Evolutionary conservation across 345 rosid species (phyloP).

Genomic region (Excoecaria cochinchinensis): DNA sequence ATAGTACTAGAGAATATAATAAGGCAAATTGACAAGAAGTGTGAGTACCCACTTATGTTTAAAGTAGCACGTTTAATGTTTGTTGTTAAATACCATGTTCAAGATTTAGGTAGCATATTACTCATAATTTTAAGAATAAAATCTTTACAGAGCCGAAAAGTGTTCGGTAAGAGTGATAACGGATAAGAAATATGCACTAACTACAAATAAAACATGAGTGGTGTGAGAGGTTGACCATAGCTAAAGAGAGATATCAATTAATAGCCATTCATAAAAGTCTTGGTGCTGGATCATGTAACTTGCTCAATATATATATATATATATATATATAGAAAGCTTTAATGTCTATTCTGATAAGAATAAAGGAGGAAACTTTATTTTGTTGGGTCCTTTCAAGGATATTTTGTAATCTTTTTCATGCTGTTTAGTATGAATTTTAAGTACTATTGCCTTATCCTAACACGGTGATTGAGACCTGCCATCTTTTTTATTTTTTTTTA

Average conservation of each 20-base stretch:
- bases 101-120: background rate
- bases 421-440: background rate
- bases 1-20: background rate
- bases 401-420: slow-evolving; percentile 22
- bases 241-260: background rate
- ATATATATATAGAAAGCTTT: slow-evolving; percentile 1
- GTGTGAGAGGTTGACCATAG: slow-evolving; percentile 13
- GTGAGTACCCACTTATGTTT: background rate
- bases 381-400: slow-evolving; percentile 24
- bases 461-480: background rate
- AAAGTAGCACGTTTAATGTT: background rate
- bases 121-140: background rate
- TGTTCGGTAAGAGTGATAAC: background rate
- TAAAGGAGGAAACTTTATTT: background rate
- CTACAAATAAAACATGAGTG: slow-evolving; percentile 12
- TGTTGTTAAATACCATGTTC: background rate
- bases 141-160: slow-evolving; percentile 21
- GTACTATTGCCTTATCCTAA: background rate
- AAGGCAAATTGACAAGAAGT: slow-evolving; percentile 2
- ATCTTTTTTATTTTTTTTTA: no score
- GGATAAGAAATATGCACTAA: background rate
- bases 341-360: slow-evolving; percentile 27
- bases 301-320: background rate
- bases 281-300: slow-evolving; percentile 20
- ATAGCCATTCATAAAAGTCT: slow-evolving; percentile 20